phyloP scores from a whole-genome alignment of 768 basidiomycete genomes.

The Inosperma sp. region DNA sequence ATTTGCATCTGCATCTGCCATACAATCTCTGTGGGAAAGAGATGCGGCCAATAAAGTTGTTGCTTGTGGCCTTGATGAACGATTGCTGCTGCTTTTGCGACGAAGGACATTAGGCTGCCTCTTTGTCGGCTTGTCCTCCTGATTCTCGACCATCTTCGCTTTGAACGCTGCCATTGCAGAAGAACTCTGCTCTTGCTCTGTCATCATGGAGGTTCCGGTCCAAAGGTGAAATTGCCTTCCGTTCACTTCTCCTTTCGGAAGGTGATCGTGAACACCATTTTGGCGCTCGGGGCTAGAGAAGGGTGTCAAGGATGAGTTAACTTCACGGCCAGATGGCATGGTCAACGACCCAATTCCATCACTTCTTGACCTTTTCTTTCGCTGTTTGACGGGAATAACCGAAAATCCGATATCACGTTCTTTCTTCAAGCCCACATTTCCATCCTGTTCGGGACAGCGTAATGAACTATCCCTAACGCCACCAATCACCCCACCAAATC shows the following conservation, averaged over 20 bases:
- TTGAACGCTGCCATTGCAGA: background rate
- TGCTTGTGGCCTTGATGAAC: background rate
- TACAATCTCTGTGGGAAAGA: too few relatives aligned
- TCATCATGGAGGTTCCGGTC: too few relatives aligned
- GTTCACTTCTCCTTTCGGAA: background rate
- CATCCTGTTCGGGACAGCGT: too few relatives aligned
- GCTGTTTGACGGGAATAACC: too few relatives aligned
- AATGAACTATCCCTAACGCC: too few relatives aligned
- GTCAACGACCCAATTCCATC: too few relatives aligned
- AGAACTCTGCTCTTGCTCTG: background rate
- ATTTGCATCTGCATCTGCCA: too few relatives aligned
- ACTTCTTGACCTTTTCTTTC: too few relatives aligned
- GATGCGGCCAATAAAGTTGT: background rate
- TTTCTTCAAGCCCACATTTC: too few relatives aligned
- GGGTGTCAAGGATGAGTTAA: too few relatives aligned
- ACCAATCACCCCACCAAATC: background rate
- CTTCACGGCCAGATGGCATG: too few relatives aligned
- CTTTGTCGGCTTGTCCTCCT: background rate
- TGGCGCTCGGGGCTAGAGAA: background rate
- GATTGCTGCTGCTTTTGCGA: background rate
- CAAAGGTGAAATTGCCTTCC: background rate
- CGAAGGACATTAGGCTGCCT: background rate
- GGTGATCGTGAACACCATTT: background rate
- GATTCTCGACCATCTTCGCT: background rate
- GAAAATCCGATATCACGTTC: too few relatives aligned